Percentiles rank a stretch among this genome's conserved stretches.
Conservation (phyloP, 78 protist genomes). For the Cyanophora paradoxa region DNA sequence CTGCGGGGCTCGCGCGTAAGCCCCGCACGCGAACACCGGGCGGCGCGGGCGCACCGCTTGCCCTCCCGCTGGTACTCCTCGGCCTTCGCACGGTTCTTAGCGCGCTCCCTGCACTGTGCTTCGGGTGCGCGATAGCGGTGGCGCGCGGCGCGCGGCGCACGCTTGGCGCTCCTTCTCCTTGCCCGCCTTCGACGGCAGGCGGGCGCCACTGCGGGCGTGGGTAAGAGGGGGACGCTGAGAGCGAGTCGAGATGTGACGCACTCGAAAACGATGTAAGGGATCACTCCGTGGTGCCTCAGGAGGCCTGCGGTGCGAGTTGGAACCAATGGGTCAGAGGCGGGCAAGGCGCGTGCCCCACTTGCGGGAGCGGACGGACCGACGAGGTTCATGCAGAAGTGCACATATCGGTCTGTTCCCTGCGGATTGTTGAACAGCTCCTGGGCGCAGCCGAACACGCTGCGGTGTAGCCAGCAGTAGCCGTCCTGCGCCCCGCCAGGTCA, state of each 20-base stretch:
- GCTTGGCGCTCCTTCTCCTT: conserved; percentile 37
- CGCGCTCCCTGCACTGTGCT: background rate
- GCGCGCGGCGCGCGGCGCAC: background rate
- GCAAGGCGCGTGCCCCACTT: too few relatives aligned
- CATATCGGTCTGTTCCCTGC: conserved; percentile 34
- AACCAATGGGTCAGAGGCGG: too few relatives aligned
- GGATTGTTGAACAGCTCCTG: conserved; percentile 43
- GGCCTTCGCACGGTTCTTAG: background rate
- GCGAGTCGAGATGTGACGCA: too few relatives aligned
- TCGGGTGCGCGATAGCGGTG: background rate
- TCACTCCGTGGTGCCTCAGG: conserved; percentile 39
- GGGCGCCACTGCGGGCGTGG: conserved; percentile 35
- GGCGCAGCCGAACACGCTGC: conserved; percentile 65
- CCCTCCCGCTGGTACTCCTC: background rate
- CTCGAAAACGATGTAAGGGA: conserved; percentile 76
- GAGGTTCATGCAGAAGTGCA: conserved; percentile 35
- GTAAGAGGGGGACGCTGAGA: background rate
- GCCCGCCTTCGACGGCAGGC: conserved; percentile 64
- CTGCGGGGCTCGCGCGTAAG: too few relatives aligned
- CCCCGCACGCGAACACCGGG: too few relatives aligned
- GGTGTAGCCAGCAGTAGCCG: conserved; percentile 80
- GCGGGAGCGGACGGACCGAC: too few relatives aligned
- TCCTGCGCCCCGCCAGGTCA: too few relatives aligned
- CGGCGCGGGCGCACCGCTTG: background rate
- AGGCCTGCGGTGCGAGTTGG: too few relatives aligned